Percentiles rank a stretch among this genome's conserved stretches.
phyloP scores from a whole-genome alignment of 164 flowering plant species.

The Vitis riparia region DNA sequence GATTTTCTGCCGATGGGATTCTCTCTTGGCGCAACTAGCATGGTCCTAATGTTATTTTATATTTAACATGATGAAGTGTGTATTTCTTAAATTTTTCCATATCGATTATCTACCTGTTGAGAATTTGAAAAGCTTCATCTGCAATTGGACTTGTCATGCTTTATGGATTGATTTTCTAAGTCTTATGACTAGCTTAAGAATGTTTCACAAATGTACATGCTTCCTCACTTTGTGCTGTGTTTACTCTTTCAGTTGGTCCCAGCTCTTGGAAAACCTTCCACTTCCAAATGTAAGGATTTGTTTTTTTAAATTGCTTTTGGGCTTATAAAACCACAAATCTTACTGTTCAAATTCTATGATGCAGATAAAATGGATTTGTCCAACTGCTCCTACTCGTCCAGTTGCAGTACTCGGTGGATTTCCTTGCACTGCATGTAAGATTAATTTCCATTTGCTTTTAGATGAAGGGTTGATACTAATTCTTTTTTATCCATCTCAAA shows the following conservation, averaged over 20 bases:
- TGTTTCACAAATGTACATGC: neutral
- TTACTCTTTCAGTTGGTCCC: conserved; percentile 57
- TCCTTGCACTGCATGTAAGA: conserved; percentile 73
- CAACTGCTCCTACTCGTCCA: conserved; percentile 82
- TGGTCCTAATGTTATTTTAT: neutral
- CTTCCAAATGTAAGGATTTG: conserved; percentile 62
- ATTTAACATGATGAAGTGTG: neutral
- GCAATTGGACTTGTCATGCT: neutral
- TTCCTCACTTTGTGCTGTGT: conserved; percentile 6
- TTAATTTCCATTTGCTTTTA: neutral
- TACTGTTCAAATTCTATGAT: conserved; percentile 1
- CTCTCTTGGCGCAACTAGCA: neutral
- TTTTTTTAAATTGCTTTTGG: neutral
- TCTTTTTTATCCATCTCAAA: neutral
- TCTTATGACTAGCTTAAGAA: too few relatives aligned
- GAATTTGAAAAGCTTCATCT: neutral
- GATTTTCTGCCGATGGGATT: neutral
- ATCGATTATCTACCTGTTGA: neutral
- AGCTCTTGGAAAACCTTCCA: conserved; percentile 66
- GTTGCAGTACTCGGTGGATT: conserved; percentile 67
- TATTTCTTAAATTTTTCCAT: neutral
- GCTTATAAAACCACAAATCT: neutral
- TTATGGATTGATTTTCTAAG: neutral
- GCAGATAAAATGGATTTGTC: conserved; percentile 84
- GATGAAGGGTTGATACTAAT: neutral